Percentiles rank a stretch among this genome's conserved stretches.
These are phyloP conservation scores for Benincasa hispida DNA, from an alignment of 306 rosid species.

Conservation along the genomic window DNA sequence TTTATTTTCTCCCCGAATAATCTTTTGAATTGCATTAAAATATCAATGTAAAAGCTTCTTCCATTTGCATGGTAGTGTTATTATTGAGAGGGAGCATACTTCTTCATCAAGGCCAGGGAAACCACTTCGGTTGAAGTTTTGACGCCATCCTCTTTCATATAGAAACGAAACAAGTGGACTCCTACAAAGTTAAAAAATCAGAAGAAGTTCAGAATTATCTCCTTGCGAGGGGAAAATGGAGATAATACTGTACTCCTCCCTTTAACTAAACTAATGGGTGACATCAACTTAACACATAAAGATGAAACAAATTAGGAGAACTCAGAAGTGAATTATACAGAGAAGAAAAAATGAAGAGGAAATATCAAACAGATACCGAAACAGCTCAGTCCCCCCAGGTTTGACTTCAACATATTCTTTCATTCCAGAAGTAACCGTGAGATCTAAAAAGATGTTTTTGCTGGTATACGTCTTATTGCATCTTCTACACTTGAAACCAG, in stretches of 20 bases:
- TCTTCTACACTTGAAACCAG: constrained; percentile 70
- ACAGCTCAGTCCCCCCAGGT: constrained; percentile 58
- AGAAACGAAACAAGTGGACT: constrained; percentile 93
- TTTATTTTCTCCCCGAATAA: background rate
- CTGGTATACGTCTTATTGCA: constrained; percentile 80
- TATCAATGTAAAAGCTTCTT: background rate
- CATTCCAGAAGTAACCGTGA: constrained; percentile 63
- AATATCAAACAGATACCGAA: constrained; percentile 30
- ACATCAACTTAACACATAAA: background rate
- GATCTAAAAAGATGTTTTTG: constrained; percentile 65
- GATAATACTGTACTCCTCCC: background rate
- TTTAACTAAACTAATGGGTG: background rate
- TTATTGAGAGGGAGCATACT: constrained; percentile 24
- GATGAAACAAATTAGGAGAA: background rate
- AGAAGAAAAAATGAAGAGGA: background rate
- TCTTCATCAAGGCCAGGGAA: constrained; percentile 95
- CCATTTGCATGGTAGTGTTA: background rate
- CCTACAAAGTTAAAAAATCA: constrained; percentile 26
- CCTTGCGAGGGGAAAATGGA: background rate
- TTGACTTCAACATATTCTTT: constrained; percentile 61
- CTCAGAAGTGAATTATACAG: background rate
- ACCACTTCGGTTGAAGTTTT: constrained; percentile 69
- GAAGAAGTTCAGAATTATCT: background rate
- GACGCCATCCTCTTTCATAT: constrained; percentile 99
- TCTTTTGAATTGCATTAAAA: background rate